Conservation (phyloP, 805 yeast genomes). For the Candida maesae region DNA sequence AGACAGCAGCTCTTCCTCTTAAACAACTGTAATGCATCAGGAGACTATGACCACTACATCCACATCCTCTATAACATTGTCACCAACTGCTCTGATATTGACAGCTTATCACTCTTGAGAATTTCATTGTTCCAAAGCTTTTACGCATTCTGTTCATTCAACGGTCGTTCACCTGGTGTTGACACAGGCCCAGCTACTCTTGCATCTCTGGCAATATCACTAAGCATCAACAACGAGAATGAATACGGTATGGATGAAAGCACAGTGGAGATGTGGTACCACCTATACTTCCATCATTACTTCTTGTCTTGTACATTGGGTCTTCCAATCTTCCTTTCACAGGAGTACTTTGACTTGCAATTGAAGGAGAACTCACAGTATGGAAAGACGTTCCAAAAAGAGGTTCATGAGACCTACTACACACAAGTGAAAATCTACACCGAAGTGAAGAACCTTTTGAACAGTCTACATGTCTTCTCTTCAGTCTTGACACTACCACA, state of each 20-base stretch:
- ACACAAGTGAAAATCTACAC: slow-evolving; percentile 2
- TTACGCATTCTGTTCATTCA: slow-evolving; percentile 10
- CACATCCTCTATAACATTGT: slow-evolving; percentile 14
- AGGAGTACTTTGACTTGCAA: slow-evolving; percentile 19
- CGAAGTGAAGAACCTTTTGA: slow-evolving; percentile 7
- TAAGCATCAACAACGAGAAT: slow-evolving; percentile 17
- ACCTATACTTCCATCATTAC: slow-evolving; percentile 18
- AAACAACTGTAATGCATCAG: slow-evolving; percentile 11
- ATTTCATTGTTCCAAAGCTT: slow-evolving; percentile 11
- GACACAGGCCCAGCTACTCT: slow-evolving; percentile 9
- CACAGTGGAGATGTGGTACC: slow-evolving; percentile 18
- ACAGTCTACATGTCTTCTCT: slow-evolving; percentile 9
- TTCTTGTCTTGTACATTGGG: slow-evolving; percentile 16
- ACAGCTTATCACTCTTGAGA: slow-evolving; percentile 11
- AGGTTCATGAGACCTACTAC: not conserved
- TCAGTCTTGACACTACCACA: slow-evolving; percentile 9
- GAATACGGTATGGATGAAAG: slow-evolving; percentile 7
- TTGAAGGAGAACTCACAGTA: not conserved
- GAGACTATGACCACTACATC: slow-evolving; percentile 20
- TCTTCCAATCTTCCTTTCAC: slow-evolving; percentile 16
- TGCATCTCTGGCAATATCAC: slow-evolving; percentile 11
- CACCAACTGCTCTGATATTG: slow-evolving; percentile 3
- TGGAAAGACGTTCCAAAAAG: not conserved
- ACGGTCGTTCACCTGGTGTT: slow-evolving; percentile 6
- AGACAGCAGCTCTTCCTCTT: slow-evolving; percentile 11